These are phyloP conservation scores for Talaromyces amestolkiae DNA, from an alignment of 2,329 filamentous ascomycete genomes.

Conservation along the genomic window DNA sequence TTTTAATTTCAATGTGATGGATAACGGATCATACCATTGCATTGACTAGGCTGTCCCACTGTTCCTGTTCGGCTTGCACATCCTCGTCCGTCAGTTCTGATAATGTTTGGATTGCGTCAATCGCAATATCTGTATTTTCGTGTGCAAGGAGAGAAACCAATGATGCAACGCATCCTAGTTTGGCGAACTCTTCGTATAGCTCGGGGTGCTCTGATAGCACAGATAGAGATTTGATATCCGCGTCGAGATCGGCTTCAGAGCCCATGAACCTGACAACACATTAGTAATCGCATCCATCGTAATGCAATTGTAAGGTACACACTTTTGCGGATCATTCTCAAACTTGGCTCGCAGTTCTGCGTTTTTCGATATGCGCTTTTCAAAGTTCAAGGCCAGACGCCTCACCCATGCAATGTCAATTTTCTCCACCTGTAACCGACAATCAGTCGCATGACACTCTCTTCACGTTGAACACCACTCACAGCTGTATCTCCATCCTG, in stretches of 20 bases:
- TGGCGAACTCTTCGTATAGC: conserved; percentile 76
- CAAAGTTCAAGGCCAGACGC: conserved; percentile 76
- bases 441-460: neutral
- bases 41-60: conserved; percentile 75
- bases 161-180: conserved; percentile 68
- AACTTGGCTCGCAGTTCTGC: conserved; percentile 83
- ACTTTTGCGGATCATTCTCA: conserved; percentile 75
- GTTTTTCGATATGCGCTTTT: conserved; percentile 88
- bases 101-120: conserved; percentile 84
- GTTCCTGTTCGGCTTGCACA: conserved; percentile 71
- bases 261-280: conserved; percentile 60
- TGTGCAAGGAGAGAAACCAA: conserved; percentile 82
- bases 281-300: conserved; percentile 22
- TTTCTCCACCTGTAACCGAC: conserved; percentile 58
- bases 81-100: conserved; percentile 92
- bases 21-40: conserved; percentile 47
- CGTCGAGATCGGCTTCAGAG: conserved; percentile 84
- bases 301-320: conserved; percentile 23
- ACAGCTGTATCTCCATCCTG: conserved; percentile 50
- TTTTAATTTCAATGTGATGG: neutral
- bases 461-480: conserved; percentile 19
- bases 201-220: conserved; percentile 83
- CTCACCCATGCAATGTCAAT: conserved; percentile 83
- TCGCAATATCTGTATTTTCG: conserved; percentile 95
- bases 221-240: conserved; percentile 80